Percentiles rank a stretch among this genome's conserved stretches.
phyloP scores from a whole-genome alignment of 257 asterid genomes.

The Solanum raphanifolium region DNA sequence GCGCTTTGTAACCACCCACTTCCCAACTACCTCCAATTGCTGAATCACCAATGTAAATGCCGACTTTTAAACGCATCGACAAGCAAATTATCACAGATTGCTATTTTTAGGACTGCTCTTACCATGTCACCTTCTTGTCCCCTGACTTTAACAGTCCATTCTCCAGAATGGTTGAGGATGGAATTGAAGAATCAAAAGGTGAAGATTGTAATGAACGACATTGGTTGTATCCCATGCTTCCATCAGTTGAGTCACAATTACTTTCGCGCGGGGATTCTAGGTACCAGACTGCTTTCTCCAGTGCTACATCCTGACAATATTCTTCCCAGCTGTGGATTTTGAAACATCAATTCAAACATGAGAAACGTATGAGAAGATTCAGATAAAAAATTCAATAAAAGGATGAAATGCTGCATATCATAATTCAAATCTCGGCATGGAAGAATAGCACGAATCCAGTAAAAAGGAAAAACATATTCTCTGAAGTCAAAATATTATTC shows the following conservation, averaged over 20 bases:
- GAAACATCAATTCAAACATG: background rate
- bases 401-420: background rate
- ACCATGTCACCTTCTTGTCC: slow-evolving; percentile 23
- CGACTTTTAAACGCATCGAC: background rate
- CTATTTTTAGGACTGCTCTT: slow-evolving; percentile 1
- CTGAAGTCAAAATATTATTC: background rate
- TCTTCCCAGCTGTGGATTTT: slow-evolving; percentile 62
- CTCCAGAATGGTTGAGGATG: slow-evolving; percentile 13
- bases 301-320: slow-evolving; percentile 60
- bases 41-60: background rate
- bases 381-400: background rate
- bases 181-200: slow-evolving; percentile 8
- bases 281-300: slow-evolving; percentile 75
- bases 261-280: slow-evolving; percentile 32
- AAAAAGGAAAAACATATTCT: background rate
- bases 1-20: background rate
- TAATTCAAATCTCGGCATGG: background rate
- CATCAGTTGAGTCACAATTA: slow-evolving; percentile 10
- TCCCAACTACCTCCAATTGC: background rate
- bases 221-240: slow-evolving; percentile 2
- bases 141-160: background rate
- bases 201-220: slow-evolving; percentile 11
- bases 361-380: background rate
- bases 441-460: background rate
- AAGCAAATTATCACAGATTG: background rate